These are phyloP conservation scores for Candida vartiovaarae DNA, from an alignment of 805 yeast genomes.

Conservation along the genomic window DNA sequence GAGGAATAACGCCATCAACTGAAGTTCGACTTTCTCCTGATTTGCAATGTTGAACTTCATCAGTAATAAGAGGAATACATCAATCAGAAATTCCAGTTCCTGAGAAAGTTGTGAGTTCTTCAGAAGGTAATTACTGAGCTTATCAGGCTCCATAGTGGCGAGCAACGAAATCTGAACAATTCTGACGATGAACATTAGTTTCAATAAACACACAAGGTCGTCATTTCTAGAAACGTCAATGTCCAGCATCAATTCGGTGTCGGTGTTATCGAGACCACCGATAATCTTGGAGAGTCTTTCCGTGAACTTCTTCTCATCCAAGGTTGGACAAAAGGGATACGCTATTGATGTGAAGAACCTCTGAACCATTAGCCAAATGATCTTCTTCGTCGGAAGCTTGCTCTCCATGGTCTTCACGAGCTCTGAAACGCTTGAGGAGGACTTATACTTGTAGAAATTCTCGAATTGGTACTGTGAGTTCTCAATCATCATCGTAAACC, in stretches of 20 bases:
- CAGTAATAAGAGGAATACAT: conserved; percentile 9
- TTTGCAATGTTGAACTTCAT: neutral
- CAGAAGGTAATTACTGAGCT: conserved; percentile 6
- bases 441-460: conserved; percentile 12
- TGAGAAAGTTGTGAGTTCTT: conserved; percentile 7
- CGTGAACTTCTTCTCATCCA: conserved; percentile 47
- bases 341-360: conserved; percentile 38
- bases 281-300: conserved; percentile 34
- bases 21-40: conserved; percentile 5
- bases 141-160: conserved; percentile 10
- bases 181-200: conserved; percentile 14
- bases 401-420: conserved; percentile 26
- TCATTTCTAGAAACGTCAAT: conserved; percentile 14
- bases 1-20: conserved; percentile 7
- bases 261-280: conserved; percentile 30
- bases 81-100: conserved; percentile 17
- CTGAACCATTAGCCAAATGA: conserved; percentile 51
- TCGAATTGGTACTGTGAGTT: conserved; percentile 15
- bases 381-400: conserved; percentile 44
- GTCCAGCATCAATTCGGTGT: conserved; percentile 22
- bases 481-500: conserved; percentile 11
- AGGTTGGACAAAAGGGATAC: conserved; percentile 52
- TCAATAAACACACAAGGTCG: conserved; percentile 9
- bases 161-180: conserved; percentile 13
- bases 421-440: conserved; percentile 9